Base-by-base conservation (phyloP, 495 filamentous ascomycete species). In the Penicillium nucicola region DNA sequence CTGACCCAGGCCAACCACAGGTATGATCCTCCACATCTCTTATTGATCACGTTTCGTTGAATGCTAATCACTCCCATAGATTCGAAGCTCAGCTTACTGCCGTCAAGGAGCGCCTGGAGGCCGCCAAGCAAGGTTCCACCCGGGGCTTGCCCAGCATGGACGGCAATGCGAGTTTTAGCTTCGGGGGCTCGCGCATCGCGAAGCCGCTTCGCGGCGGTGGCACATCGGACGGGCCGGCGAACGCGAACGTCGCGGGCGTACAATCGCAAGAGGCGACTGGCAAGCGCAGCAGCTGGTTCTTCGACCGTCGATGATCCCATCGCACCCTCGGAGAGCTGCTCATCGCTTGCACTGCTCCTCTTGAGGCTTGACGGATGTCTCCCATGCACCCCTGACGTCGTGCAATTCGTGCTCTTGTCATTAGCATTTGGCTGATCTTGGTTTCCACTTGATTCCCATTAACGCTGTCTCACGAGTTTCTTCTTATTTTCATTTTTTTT, bases 81-180 rank as follows among this genome's bases (percentile, higher is more conserved):
- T 98, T 98, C 77, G 93, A 98, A 77, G 84, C 87, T 13, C 93
- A 98, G 74, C 87, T 98, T 66, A 87, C 91, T 4, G 91, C 91
- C 48, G 93, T 98, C 66, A 97, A 97, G 75, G 93, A 97, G 72
- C 87, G 93, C 54, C 84, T 97, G 48, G 93, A 97, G 70, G 91
- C 92, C 44, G 93, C 90, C 58, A 98, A 97, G 72, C 80, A 84
- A 44, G 90, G 90, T 56, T 89, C 84, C 46, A 92, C 91, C 11
- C 86, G 89, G 50, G 88, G 88, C 42, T 78, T 96, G 25, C 80
- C 84, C 48, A 80, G 82, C 36, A 78, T 84, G 40, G 79, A 79
- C 45, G 67, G 78, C 48, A 65, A 69, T 53, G 79, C 80, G 51
- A 82, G 81, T 54, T 91, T 95, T 71, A 89, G 77, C 67, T 88